phyloP scores from a whole-genome alignment of 164 flowering plant genomes.

The Annona cherimola region DNA sequence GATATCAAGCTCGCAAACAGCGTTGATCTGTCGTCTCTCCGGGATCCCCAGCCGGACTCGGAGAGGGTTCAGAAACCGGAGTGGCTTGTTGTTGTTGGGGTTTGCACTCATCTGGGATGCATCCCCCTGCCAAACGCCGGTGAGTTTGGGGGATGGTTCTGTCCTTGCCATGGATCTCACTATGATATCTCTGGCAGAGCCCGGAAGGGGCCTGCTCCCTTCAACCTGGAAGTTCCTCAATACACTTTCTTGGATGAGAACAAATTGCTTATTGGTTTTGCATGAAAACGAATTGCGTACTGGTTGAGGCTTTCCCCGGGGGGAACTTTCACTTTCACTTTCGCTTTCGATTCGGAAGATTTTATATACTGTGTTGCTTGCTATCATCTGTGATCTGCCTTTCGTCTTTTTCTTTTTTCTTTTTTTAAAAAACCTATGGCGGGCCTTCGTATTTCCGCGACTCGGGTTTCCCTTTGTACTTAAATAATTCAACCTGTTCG shows the following conservation, averaged over 20 bases:
- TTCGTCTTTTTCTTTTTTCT: no score
- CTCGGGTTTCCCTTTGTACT: no score
- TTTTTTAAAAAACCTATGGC: no score
- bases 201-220: conserved; percentile 26
- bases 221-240: conserved; percentile 24
- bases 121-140: conserved; percentile 24
- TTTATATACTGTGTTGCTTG: no score
- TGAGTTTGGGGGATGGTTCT: conserved; percentile 27
- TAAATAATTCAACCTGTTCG: no score
- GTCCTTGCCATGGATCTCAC: conserved; percentile 24
- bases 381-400: no score
- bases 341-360: no score
- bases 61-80: conserved; percentile 23
- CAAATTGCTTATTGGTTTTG: conserved; percentile 15
- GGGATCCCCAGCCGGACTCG: conserved; percentile 21
- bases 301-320: not conserved
- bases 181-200: conserved; percentile 24
- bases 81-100: conserved; percentile 28
- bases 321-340: not conserved
- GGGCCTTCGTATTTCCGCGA: no score
- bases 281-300: not conserved
- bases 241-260: conserved; percentile 25
- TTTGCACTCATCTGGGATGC: conserved; percentile 22
- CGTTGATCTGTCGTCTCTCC: conserved; percentile 21
- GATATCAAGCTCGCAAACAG: conserved; percentile 21